These are phyloP conservation scores for Coemansia sp. DNA, from an alignment of 192 early-diverging fungal species.

Conservation along the genomic window DNA sequence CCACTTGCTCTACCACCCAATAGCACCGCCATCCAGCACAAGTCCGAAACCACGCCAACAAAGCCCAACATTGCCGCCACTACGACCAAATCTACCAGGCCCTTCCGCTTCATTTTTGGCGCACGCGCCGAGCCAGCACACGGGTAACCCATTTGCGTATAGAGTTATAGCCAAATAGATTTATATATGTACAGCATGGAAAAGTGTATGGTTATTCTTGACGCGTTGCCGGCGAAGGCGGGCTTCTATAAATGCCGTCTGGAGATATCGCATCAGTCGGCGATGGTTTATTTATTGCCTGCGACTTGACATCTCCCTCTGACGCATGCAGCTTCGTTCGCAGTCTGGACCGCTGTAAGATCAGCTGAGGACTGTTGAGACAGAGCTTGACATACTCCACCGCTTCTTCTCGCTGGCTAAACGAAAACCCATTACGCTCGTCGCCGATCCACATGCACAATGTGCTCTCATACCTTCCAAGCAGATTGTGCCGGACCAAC, in stretches of 20 bases:
- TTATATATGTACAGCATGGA: slow-evolving; percentile 1
- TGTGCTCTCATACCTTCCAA: slow-evolving; percentile 19
- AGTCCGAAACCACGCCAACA: background rate
- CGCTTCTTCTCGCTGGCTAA: slow-evolving; percentile 24
- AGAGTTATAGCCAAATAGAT: background rate
- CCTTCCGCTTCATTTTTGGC: slow-evolving; percentile 15
- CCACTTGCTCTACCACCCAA: slow-evolving; percentile 6
- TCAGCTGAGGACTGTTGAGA: slow-evolving; percentile 4
- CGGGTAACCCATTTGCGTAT: slow-evolving; percentile 1
- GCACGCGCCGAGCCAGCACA: slow-evolving; percentile 11
- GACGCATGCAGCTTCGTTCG: background rate
- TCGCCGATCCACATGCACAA: slow-evolving; percentile 28
- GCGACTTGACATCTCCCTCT: background rate
- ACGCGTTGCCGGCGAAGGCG: background rate
- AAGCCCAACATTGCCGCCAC: background rate
- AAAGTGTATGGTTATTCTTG: background rate
- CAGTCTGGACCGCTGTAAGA: slow-evolving; percentile 1
- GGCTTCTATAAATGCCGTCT: background rate
- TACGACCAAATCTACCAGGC: background rate
- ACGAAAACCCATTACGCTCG: slow-evolving; percentile 32
- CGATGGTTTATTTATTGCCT: background rate
- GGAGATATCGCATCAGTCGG: background rate
- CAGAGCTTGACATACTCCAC: slow-evolving; percentile 31
- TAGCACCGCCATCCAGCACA: background rate
- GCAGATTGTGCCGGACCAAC: slow-evolving; percentile 30